Percentiles rank a stretch among this genome's conserved stretches.
Evolutionary conservation across 164 flowering plant species (phyloP).

Genomic region (Tinospora cordifolia): DNA sequence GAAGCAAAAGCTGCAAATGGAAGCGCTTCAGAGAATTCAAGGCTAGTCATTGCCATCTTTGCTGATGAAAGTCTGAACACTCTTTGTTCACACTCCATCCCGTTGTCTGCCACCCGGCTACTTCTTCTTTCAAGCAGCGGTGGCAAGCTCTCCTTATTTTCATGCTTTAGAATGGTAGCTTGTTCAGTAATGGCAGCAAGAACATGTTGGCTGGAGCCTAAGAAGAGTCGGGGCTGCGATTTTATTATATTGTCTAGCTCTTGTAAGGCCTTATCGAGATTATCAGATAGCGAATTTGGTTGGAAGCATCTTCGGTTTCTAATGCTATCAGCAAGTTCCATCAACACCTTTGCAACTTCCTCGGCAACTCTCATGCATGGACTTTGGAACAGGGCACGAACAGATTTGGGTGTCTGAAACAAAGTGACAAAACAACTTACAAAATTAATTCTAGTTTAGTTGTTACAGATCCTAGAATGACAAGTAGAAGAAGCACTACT

Average conservation of each 20-base stretch:
- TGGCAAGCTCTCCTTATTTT: slow-evolving; percentile 9
- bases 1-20: slow-evolving; percentile 98
- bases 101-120: slow-evolving; percentile 25
- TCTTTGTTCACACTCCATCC: slow-evolving; percentile 23
- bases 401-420: slow-evolving; percentile 50
- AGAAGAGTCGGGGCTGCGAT: slow-evolving; percentile 81
- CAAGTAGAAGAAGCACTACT: too few species aligned
- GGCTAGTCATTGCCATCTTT: slow-evolving; percentile 58
- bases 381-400: slow-evolving; percentile 59
- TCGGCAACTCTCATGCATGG: slow-evolving; percentile 58
- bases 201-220: slow-evolving; percentile 43
- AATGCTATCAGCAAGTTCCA: slow-evolving; percentile 61
- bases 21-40: slow-evolving; percentile 92
- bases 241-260: slow-evolving; percentile 70
- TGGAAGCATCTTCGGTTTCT: slow-evolving; percentile 52
- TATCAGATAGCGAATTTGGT: slow-evolving; percentile 57
- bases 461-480: too few species aligned
- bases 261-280: slow-evolving; percentile 62
- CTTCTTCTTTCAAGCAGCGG: slow-evolving; percentile 46
- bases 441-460: too few species aligned
- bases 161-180: slow-evolving; percentile 21
- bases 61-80: slow-evolving; percentile 59
- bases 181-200: slow-evolving; percentile 45
- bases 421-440: too few species aligned
- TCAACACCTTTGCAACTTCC: slow-evolving; percentile 59